Percentiles rank a stretch among this genome's conserved stretches.
These are phyloP conservation scores for Suillus weaverae DNA, from an alignment of 768 basidiomycete species.

Conservation along the genomic window DNA sequence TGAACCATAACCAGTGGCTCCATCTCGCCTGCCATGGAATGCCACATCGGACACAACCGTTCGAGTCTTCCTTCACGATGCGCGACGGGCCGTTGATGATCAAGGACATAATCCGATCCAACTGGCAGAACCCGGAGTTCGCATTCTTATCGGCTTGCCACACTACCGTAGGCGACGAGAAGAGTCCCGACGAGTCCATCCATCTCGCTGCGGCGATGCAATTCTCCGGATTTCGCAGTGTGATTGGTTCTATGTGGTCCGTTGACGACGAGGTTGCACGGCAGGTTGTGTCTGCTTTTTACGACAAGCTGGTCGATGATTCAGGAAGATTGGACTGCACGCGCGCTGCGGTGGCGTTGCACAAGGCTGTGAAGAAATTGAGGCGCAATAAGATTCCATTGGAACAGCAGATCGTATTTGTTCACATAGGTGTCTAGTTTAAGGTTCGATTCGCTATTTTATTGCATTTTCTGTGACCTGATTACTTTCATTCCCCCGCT, in stretches of 20 bases:
- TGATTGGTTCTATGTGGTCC: no score
- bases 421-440: constrained; percentile 2
- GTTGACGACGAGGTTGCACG: no score
- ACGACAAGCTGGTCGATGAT: no score
- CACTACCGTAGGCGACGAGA: constrained; percentile 19
- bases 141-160: constrained; percentile 26
- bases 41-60: constrained; percentile 11
- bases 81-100: constrained; percentile 12
- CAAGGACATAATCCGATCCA: constrained; percentile 9
- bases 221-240: constrained; percentile 20
- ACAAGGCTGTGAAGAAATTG: no score
- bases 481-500: no score
- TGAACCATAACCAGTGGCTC: constrained; percentile 12
- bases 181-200: constrained; percentile 18
- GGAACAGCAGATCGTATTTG: constrained; percentile 4
- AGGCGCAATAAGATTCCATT: constrained; percentile 6
- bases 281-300: no score
- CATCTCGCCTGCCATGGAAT: constrained; percentile 24
- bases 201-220: constrained; percentile 25
- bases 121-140: constrained; percentile 13
- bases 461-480: background rate
- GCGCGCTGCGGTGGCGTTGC: no score
- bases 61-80: constrained; percentile 21
- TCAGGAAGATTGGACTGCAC: no score
- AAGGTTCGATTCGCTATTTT: background rate